phyloP scores from a whole-genome alignment of 768 basidiomycete genomes.

The Russula sp. region DNA sequence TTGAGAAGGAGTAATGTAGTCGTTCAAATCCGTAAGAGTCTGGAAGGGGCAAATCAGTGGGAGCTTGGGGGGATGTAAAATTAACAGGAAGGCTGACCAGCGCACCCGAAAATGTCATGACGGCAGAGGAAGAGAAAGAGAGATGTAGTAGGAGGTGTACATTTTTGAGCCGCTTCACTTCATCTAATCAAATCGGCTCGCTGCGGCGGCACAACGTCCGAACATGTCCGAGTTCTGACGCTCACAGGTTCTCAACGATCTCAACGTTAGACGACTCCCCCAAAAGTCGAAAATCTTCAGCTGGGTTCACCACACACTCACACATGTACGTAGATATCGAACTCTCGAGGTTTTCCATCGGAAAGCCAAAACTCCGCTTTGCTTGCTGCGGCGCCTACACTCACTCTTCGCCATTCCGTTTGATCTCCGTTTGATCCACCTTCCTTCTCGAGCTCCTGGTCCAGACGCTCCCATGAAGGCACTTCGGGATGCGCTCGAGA shows the following conservation, averaged over 20 bases:
- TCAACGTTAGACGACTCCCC: not conserved
- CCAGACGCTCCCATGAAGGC: not conserved
- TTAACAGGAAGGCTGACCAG: slow-evolving; percentile 14
- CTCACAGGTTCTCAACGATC: not conserved
- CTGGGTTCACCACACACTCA: too few species aligned
- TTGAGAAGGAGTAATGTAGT: slow-evolving; percentile 95
- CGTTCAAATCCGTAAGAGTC: slow-evolving; percentile 93
- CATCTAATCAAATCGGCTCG: not conserved
- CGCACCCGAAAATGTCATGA: slow-evolving; percentile 27
- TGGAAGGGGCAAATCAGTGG: slow-evolving; percentile 33
- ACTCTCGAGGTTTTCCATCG: not conserved
- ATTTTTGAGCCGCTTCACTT: not conserved
- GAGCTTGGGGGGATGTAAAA: not conserved
- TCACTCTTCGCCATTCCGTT: not conserved
- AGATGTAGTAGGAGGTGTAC: not conserved
- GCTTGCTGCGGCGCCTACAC: too few species aligned
- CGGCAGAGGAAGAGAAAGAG: not conserved
- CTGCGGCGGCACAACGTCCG: not conserved
- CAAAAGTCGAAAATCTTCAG: too few species aligned
- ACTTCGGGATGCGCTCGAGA: not conserved
- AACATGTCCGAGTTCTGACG: not conserved
- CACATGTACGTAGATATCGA: not conserved
- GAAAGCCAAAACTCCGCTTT: too few species aligned
- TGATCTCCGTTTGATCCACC: slow-evolving; percentile 10
- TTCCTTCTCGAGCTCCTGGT: not conserved